Evolutionary conservation across 2,329 filamentous ascomycete genomes (phyloP).

Genomic region (Aschersonia sp.): DNA sequence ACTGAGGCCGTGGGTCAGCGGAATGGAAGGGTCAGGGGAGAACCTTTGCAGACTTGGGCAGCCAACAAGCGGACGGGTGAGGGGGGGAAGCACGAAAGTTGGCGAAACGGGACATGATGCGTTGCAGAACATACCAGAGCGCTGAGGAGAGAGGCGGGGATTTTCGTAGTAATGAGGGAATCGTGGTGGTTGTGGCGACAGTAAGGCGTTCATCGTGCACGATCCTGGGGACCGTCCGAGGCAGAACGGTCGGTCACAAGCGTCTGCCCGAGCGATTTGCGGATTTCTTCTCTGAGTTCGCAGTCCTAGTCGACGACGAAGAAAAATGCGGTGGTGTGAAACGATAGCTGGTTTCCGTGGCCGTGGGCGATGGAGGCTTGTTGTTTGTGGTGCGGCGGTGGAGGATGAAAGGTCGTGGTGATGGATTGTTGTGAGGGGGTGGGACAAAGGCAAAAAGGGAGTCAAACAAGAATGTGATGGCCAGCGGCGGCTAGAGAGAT

Average conservation of each 20-base stretch:
- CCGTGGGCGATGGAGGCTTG: no score
- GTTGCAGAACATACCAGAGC: slow-evolving; percentile 30
- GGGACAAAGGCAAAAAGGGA: not conserved
- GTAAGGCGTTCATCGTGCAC: slow-evolving; percentile 44
- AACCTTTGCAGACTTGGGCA: not conserved
- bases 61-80: not conserved
- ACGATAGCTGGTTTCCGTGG: no score
- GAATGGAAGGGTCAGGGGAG: not conserved
- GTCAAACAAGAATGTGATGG: not conserved
- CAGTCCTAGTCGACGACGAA: no score
- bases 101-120: not conserved
- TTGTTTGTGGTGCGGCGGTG: no score
- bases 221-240: slow-evolving; percentile 1
- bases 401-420: no score
- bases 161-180: slow-evolving; percentile 45
- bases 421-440: not conserved
- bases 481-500: not conserved
- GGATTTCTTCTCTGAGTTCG: not conserved
- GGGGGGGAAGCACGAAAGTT: no score
- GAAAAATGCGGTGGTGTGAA: no score
- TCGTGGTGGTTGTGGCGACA: slow-evolving; percentile 43
- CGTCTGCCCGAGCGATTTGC: not conserved
- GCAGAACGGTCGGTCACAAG: not conserved
- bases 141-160: slow-evolving; percentile 36
- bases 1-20: slow-evolving; percentile 9